Percentiles rank a stretch among this genome's conserved stretches.
phyloP scores from a whole-genome alignment of 2,329 filamentous ascomycete genomes.

The Coniochaeta sp. region DNA sequence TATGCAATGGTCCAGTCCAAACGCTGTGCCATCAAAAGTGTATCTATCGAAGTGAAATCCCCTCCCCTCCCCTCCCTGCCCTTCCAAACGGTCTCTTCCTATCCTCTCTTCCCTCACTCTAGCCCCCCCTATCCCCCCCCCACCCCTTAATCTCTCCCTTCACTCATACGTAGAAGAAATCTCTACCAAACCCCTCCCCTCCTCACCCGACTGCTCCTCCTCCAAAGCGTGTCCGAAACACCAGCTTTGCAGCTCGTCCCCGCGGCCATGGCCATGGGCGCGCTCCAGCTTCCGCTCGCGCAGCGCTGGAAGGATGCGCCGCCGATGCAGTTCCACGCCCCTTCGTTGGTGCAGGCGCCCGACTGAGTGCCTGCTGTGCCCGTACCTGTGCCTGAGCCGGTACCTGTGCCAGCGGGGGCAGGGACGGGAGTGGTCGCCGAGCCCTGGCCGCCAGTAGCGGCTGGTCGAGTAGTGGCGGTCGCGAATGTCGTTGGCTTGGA shows the following conservation, averaged over 20 bases:
- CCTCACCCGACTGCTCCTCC: slow-evolving; percentile 11
- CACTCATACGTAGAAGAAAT: neutral
- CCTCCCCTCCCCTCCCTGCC: neutral
- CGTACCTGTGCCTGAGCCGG: slow-evolving; percentile 4
- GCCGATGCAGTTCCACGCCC: slow-evolving; percentile 26
- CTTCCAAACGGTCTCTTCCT: no score
- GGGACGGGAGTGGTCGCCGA: slow-evolving; percentile 2
- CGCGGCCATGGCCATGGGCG: slow-evolving; percentile 18
- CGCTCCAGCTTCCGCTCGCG: slow-evolving; percentile 22
- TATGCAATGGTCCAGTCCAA: no score
- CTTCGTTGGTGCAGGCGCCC: slow-evolving; percentile 20
- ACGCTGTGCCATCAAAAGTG: no score
- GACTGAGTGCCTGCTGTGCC: slow-evolving; percentile 14
- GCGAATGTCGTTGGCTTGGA: neutral
- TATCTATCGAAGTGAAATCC: no score
- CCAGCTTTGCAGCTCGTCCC: slow-evolving; percentile 18
- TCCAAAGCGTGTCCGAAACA: neutral
- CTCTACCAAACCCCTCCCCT: neutral
- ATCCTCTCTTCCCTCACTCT: no score
- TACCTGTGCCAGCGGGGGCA: slow-evolving; percentile 5
- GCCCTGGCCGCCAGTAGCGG: neutral
- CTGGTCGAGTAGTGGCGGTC: slow-evolving; percentile 1
- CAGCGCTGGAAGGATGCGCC: slow-evolving; percentile 26
- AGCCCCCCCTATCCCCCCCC: neutral
- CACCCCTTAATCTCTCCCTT: neutral